Conservation (phyloP, 2,329 filamentous ascomycete genomes). For the Aspergillus carbonarius region DNA sequence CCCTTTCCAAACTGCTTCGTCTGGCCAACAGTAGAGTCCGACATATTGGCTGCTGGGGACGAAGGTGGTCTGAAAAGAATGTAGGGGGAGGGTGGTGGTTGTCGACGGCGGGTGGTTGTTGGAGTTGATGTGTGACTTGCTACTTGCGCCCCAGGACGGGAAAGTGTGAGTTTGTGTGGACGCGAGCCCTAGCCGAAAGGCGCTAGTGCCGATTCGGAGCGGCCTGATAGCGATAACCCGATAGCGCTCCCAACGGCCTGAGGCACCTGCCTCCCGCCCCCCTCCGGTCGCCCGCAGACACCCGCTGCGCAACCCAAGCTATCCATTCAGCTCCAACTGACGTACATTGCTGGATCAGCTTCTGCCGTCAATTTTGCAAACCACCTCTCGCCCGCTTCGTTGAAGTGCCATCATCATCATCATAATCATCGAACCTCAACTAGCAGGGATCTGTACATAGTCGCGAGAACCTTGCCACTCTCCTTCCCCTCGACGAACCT, state of each 20-base stretch:
- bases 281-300: not conserved
- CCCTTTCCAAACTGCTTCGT: conserved; percentile 98
- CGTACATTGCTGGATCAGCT: conserved; percentile 7
- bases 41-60: conserved; percentile 54
- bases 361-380: not conserved
- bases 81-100: conserved; percentile 37
- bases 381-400: not conserved
- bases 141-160: conserved; percentile 38
- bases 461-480: not conserved
- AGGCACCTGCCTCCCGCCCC: not conserved
- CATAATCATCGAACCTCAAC: not conserved
- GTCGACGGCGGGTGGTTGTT: conserved; percentile 45
- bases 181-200: conserved; percentile 44
- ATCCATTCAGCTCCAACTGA: conserved; percentile 8
- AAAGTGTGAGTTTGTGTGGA: conserved; percentile 46
- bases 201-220: conserved; percentile 38
- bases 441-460: not conserved
- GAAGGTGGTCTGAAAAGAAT: conserved; percentile 39
- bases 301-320: conserved; percentile 11
- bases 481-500: not conserved
- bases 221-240: conserved; percentile 13
- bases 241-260: conserved; percentile 17
- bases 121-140: conserved; percentile 41
- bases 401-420: not conserved
- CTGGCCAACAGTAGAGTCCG: conserved; percentile 53